These are phyloP conservation scores for Onygenales sp. DNA, from an alignment of 2,329 filamentous ascomycete genomes.

Conservation along the genomic window DNA sequence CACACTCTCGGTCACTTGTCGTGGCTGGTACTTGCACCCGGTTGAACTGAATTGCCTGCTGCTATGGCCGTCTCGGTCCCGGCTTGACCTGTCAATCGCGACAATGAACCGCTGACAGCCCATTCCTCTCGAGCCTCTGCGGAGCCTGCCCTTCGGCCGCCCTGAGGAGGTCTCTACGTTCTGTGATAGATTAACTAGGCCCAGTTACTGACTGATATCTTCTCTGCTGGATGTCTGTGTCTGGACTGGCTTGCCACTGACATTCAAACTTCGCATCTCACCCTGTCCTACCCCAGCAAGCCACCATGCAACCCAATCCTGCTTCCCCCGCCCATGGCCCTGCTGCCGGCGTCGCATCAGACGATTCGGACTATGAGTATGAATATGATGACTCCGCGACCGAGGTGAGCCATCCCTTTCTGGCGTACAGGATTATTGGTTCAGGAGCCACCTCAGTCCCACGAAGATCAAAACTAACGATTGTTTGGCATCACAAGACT, in stretches of 20 bases:
- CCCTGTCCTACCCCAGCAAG: neutral
- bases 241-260: neutral
- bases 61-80: neutral
- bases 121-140: neutral
- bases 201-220: neutral
- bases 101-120: neutral
- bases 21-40: no score
- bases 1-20: no score
- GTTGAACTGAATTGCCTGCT: neutral
- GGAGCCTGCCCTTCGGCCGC: neutral
- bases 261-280: neutral
- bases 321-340: slow-evolving; percentile 4
- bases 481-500: slow-evolving; percentile 27
- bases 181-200: neutral
- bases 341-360: slow-evolving; percentile 12
- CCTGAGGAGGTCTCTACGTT: no score
- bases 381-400: slow-evolving; percentile 47
- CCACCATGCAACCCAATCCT: neutral
- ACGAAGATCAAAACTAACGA: no score
- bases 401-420: slow-evolving; percentile 32
- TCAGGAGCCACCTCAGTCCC: no score
- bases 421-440: neutral
- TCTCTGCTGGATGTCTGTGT: neutral
- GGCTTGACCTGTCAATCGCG: neutral
- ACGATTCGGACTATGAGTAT: slow-evolving; percentile 49